Conservation (phyloP, 306 rosid species). For the Corylus avellana region DNA sequence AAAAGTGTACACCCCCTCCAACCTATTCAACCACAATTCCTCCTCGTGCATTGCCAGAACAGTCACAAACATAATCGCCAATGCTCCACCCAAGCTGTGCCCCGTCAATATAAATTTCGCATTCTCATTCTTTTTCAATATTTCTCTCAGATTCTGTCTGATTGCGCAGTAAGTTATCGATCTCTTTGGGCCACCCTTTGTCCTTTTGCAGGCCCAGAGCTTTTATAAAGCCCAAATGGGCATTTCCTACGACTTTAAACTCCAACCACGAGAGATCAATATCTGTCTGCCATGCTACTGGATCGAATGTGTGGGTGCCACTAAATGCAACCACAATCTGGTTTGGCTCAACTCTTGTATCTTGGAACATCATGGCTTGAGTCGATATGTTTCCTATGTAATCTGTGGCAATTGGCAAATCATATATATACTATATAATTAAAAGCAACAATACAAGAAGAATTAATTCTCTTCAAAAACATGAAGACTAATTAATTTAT, state of each 20-base stretch:
- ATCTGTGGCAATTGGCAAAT: constrained; percentile 35
- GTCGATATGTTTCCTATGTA: constrained; percentile 46
- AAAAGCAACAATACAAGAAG: too few species aligned
- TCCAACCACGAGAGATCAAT: constrained; percentile 73
- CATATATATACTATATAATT: background rate
- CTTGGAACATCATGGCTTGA: constrained; percentile 51
- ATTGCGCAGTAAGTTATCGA: constrained; percentile 51
- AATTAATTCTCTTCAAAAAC: too few species aligned
- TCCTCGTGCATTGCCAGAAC: constrained; percentile 60
- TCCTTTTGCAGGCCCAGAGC: constrained; percentile 54
- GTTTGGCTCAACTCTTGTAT: constrained; percentile 40
- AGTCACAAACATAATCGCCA: constrained; percentile 61
- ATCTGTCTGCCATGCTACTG: constrained; percentile 63
- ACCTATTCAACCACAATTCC: constrained; percentile 47
- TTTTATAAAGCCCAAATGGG: constrained; percentile 70
- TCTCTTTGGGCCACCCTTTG: constrained; percentile 64
- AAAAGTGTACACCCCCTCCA: constrained; percentile 72
- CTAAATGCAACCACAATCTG: constrained; percentile 67
- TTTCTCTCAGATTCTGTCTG: constrained; percentile 39
- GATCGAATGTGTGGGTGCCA: constrained; percentile 65
- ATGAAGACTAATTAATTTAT: too few species aligned
- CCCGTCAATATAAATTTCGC: constrained; percentile 76
- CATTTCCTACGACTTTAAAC: constrained; percentile 48
- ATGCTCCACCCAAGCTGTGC: constrained; percentile 83
- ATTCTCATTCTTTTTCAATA: constrained; percentile 36